Evolutionary conservation across 163 green algal genomes (phyloP).

Genomic region (Volvox carteri): DNA sequence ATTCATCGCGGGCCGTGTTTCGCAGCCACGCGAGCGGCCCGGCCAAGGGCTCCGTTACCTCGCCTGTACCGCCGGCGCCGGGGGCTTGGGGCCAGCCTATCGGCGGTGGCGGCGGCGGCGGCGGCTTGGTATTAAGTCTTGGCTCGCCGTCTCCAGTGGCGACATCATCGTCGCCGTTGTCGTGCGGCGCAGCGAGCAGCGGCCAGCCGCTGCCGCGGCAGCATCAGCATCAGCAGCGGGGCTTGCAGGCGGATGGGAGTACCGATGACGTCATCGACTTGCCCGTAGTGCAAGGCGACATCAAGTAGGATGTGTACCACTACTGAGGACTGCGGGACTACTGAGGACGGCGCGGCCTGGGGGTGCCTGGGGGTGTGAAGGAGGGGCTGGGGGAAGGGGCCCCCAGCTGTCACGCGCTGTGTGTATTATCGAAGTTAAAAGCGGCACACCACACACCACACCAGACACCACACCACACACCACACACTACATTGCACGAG

Average conservation of each 20-base stretch:
- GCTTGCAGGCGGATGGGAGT: neutral
- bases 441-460: too few relatives aligned
- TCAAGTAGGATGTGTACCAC: neutral
- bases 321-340: too few relatives aligned
- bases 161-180: too few relatives aligned
- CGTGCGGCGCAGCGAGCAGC: neutral
- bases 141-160: constrained; percentile 2
- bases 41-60: neutral
- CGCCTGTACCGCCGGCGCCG: neutral
- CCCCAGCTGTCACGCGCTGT: too few relatives aligned
- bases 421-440: too few relatives aligned
- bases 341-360: too few relatives aligned
- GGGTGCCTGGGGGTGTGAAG: too few relatives aligned
- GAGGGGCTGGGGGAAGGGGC: too few relatives aligned
- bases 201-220: neutral
- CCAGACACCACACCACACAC: too few relatives aligned
- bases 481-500: too few relatives aligned
- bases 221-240: neutral
- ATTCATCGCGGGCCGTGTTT: neutral
- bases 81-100: neutral
- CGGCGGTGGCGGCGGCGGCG: neutral
- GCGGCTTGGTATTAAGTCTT: neutral
- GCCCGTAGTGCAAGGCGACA: neutral
- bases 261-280: neutral
- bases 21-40: neutral